Base-by-base conservation (phyloP, 2,329 filamentous ascomycete species). In the Phaeosphaeria sp. region DNA sequence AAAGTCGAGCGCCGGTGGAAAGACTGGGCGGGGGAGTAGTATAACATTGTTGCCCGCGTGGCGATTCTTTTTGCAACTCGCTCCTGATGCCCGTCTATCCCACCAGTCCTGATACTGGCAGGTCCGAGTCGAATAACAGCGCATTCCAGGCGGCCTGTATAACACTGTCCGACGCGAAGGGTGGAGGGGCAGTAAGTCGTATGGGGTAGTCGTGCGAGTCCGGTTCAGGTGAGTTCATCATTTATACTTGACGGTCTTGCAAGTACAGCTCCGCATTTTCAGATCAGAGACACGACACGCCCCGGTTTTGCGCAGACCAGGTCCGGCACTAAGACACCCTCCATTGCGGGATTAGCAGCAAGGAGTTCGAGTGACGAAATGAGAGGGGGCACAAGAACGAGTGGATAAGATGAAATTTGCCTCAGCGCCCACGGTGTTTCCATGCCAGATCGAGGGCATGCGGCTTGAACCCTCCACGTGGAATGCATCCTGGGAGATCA, bases 401-500 rank as follows among this genome's bases (percentile, higher is more conserved):
- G 53, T 62, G 59, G 60, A 43, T 59, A 60, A 59, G 50, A 66
- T 63, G 62, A 53, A 50, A 43, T 47, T 50, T 59, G 59, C 61
- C 50, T 58, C 56, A 62, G 55, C 60, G 46, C 55, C 56, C 57
- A 60, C 50, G 41, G 50, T 55, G 56, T 63, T 54, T 47, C 52
- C 52, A 64, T 63, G 62, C 60, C 58, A 54, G 47, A 64, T 60
- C 50, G 54, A 59, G 65, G 46, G 58, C 46, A 48, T 54, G 47
- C 36, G 46, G 58, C 55, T 56, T 57, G 51, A 52, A 49, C 46
- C 57, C 58, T 47, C 64, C 69, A 72, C 69, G 71, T 72, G 70
- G 69, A 67, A 72, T 71, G 60, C 62, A 62, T 52, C 62, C 61
- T 55, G 56, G 62, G 63, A 65, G 66, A 56, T 58, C 64, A 67